phyloP scores from a whole-genome alignment of 106 monocot genomes.

The Allium fistulosum region DNA sequence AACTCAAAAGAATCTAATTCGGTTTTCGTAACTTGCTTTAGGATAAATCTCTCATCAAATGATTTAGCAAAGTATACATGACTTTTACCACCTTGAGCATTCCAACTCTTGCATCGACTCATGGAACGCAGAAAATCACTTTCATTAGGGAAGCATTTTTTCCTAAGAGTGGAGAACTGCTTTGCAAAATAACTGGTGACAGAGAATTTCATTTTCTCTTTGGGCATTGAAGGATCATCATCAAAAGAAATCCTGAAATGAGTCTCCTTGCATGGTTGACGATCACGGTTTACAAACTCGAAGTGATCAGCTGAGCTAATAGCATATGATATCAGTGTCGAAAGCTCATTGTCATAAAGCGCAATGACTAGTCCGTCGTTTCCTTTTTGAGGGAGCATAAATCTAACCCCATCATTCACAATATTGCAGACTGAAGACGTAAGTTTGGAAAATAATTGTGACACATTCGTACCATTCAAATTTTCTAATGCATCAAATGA shows the following conservation, averaged over 20 bases:
- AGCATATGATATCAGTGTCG: conserved; percentile 67
- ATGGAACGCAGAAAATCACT: conserved; percentile 66
- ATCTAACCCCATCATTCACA: conserved; percentile 42
- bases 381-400: conserved; percentile 46
- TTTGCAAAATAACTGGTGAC: conserved; percentile 92
- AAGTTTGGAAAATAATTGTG: conserved; percentile 31
- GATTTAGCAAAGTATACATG: conserved; percentile 95
- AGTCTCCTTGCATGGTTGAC: conserved; percentile 19
- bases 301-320: conserved; percentile 61
- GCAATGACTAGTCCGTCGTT: conserved; percentile 34
- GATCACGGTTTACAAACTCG: conserved; percentile 32
- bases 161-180: conserved; percentile 65
- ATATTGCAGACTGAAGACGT: conserved; percentile 36
- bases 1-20: conserved; percentile 90
- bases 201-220: conserved; percentile 65
- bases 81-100: conserved; percentile 95
- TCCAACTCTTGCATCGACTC: conserved; percentile 87
- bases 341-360: conserved; percentile 80
- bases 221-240: conserved; percentile 57
- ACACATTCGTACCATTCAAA: conserved; percentile 15
- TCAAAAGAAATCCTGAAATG: conserved; percentile 69
- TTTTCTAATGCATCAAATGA: conserved; percentile 34
- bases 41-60: conserved; percentile 85
- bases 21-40: conserved; percentile 89
- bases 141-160: conserved; percentile 66